phyloP scores from a whole-genome alignment of 108 stramenopile species.

The Nitzschia sp. region DNA sequence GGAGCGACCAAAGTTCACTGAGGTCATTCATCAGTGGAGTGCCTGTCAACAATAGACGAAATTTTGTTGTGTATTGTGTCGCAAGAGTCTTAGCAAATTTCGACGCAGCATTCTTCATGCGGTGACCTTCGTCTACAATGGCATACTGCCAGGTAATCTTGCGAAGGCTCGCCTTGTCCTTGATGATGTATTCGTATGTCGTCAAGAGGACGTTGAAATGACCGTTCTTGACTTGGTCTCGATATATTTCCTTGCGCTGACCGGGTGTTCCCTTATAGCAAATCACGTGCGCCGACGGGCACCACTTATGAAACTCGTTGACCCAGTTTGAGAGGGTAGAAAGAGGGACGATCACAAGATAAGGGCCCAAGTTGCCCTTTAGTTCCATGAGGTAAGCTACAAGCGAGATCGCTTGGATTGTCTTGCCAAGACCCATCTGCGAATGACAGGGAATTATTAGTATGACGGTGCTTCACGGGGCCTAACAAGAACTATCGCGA shows the following conservation, averaged over 20 bases:
- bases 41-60: conserved; percentile 82
- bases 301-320: conserved; percentile 86
- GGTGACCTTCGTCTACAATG: conserved; percentile 94
- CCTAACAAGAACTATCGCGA: not conserved
- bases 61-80: conserved; percentile 51
- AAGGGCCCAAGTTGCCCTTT: conserved; percentile 81
- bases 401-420: conserved; percentile 93
- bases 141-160: conserved; percentile 88
- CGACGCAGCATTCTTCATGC: conserved; percentile 81
- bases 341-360: conserved; percentile 90
- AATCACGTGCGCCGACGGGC: conserved; percentile 62
- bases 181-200: conserved; percentile 93
- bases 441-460: conserved; percentile 44
- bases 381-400: conserved; percentile 88
- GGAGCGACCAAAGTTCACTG: conserved; percentile 67
- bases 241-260: conserved; percentile 72
- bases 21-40: conserved; percentile 89
- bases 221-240: conserved; percentile 73
- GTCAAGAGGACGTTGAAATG: conserved; percentile 91
- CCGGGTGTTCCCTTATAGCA: conserved; percentile 79
- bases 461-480: not conserved
- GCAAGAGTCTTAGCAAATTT: conserved; percentile 74
- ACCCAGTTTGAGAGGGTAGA: conserved; percentile 91
- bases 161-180: conserved; percentile 82
- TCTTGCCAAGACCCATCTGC: conserved; percentile 89